These are phyloP conservation scores for Plantago ovata DNA, from an alignment of 257 asterid species.

Conservation along the genomic window DNA sequence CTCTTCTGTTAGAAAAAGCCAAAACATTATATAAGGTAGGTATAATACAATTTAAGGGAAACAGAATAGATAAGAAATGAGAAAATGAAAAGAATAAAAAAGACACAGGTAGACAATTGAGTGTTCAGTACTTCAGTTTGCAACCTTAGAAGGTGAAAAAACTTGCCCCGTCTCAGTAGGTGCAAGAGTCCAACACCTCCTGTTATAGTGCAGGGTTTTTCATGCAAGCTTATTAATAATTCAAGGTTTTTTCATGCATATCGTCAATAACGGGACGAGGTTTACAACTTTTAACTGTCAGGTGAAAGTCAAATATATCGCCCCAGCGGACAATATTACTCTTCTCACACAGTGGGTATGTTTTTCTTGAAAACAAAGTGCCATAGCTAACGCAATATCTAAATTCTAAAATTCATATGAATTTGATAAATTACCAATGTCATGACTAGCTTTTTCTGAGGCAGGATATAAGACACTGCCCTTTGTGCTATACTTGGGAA, in stretches of 20 bases:
- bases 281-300: not conserved
- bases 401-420: not conserved
- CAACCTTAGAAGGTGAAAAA: no score
- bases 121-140: no score
- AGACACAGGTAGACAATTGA: not conserved
- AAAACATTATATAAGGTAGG: constrained; percentile 2
- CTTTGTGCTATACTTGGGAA: constrained; percentile 52
- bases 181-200: no score
- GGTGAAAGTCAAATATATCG: not conserved
- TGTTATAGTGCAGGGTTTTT: no score
- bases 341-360: not conserved
- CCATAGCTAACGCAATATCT: not conserved
- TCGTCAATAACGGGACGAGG: no score
- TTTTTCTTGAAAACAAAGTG: constrained; percentile 3
- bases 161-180: no score
- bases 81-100: not conserved
- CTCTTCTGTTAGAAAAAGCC: constrained; percentile 54
- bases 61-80: not conserved
- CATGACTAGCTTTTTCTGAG: constrained; percentile 90
- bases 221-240: no score
- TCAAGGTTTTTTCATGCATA: no score
- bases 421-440: constrained; percentile 54
- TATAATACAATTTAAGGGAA: not conserved
- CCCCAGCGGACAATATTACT: not conserved
- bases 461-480: constrained; percentile 93